Percentiles rank a stretch among this genome's conserved stretches.
phyloP scores from a whole-genome alignment of 2,329 filamentous ascomycete genomes.

The Ceratocystis eucalypticola region DNA sequence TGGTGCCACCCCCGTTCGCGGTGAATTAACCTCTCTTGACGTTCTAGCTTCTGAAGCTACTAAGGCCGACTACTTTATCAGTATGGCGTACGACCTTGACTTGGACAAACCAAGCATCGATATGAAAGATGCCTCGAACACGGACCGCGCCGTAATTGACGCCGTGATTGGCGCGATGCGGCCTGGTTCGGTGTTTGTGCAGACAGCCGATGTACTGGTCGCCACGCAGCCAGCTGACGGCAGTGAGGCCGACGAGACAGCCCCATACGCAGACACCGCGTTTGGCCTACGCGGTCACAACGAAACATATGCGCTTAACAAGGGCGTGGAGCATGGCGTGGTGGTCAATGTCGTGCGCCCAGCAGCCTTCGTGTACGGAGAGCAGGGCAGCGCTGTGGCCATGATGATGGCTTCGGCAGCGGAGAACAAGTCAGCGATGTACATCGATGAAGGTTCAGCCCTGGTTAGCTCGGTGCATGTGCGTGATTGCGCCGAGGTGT shows the following conservation, averaged over 20 bases:
- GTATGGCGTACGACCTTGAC: conserved; percentile 29
- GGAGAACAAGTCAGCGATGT: conserved; percentile 23
- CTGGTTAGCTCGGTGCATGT: conserved; percentile 29
- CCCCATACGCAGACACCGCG: conserved; percentile 21
- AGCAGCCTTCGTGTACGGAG: conserved; percentile 33
- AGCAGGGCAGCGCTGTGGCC: conserved; percentile 28
- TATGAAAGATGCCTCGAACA: conserved; percentile 22
- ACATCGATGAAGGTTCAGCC: conserved; percentile 25
- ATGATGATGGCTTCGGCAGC: conserved; percentile 26
- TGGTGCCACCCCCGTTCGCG: conserved; percentile 30
- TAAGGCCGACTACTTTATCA: conserved; percentile 32
- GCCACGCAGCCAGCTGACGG: conserved; percentile 23
- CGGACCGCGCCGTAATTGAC: conserved; percentile 28
- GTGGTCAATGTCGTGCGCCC: conserved; percentile 29
- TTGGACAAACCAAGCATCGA: conserved; percentile 24
- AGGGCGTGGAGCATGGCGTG: conserved; percentile 25
- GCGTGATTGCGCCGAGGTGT: conserved; percentile 32
- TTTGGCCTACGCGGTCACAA: conserved; percentile 23
- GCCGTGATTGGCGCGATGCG: conserved; percentile 27
- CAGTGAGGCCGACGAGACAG: conserved; percentile 23
- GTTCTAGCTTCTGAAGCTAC: conserved; percentile 28
- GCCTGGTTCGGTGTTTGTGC: conserved; percentile 28
- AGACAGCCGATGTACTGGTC: conserved; percentile 26
- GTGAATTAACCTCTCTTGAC: conserved; percentile 29
- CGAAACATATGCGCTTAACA: conserved; percentile 26